Evolutionary conservation across 108 stramenopile species (phyloP), one percentile per base, ranked within the genome.

Genomic region (Aurantiochytrium sp.): DNA sequence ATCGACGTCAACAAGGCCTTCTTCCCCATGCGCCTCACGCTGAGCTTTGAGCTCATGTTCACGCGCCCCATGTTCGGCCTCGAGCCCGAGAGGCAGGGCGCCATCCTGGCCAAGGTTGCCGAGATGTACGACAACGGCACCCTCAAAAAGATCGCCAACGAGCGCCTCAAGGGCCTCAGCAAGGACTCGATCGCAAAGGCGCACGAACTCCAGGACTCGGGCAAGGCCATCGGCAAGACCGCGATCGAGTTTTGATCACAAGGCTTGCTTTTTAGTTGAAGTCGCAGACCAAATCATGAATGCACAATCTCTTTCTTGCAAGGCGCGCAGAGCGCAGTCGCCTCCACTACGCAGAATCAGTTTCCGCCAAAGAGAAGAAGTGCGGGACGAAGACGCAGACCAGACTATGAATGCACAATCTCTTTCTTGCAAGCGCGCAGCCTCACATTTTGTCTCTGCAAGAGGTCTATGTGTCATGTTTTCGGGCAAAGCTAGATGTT

Each of bases 31-130:
- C 32, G 86, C 24, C 30, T 86, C 55, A 39, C 86, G 21, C 15
- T 86, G 2, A 31, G 32, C 22, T 52, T 34, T 21, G 86, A 86
- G 86, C 19, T 86, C 39, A 86, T 86, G 86, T 86, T 86, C 37
- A 55, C 54, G 30, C 54, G 86, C 0, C 55, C 86, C 36, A 86
- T 86, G 55, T 53, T 86, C 54, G n/a, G 27, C 5, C 32, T 24
- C 54, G 86, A 86, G 1, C 12, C 5, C 37, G 86, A 54, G 12
- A 55, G n/a, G 54, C 86, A 86, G 4, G 55, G 55, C 0, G 37
- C 30, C 17, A 54, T 86, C 54, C 86, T 86, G 37, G 37, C 36
- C 8, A 34, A 54, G 31, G 86, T 86, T 12, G 86, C 55, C 36
- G 55, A 55, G 37, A 21, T 86, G 86, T 17, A 24, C n/a, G 86